Base-by-base conservation (phyloP, 2,329 filamentous ascomycete species). In the Xylaria hypoxylon region DNA sequence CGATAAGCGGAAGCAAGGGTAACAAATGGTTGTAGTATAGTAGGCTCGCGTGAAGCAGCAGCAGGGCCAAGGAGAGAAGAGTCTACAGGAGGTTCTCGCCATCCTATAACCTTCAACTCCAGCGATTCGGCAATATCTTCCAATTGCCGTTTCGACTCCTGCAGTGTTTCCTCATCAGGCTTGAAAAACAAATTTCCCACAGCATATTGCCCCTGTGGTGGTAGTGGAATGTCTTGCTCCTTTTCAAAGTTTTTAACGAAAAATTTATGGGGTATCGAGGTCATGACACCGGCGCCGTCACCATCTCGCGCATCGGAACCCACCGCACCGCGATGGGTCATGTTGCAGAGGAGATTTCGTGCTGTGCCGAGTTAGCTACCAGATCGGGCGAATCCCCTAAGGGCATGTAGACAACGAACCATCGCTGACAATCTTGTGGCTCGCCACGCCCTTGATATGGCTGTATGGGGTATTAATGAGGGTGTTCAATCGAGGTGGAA, bases 361-460 rank as follows among this genome's bases (percentile, higher is more conserved):
- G 94, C 93, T 96, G 31, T 35, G 8, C 10, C 33, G 13, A 8
- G 78, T 84, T 73, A 82, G 79, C 65, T 58, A 58, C 62, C 26
- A 26, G 10, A n/a, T 40, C 50, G 15, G 19, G 10, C 17, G 5
- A 38, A 1, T 44, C 17, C 42, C 15, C 19, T 13, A 24, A 2
- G 26, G 1, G 44, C 47, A 42, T 48, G 62, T 28, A 26, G 11
- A 7, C 26, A 70, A 82, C 89, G 84, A 81, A 96, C 93, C 95
- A 97, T 98, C 95, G 82, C 92, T 97, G 71, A 98, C 92, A 77
- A 98, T 98, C 80, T 98, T 99, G 87, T 98, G 96, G 85, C 94
- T 98, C 70, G 94, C 82, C 81, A 92, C 92, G 85, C 96, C 96
- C 86, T 98, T 98, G 82, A 98, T 98, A 81, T 98, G 92, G 84